Evolutionary conservation across 306 rosid species (phyloP).

Genomic region (Sindora glabra): DNA sequence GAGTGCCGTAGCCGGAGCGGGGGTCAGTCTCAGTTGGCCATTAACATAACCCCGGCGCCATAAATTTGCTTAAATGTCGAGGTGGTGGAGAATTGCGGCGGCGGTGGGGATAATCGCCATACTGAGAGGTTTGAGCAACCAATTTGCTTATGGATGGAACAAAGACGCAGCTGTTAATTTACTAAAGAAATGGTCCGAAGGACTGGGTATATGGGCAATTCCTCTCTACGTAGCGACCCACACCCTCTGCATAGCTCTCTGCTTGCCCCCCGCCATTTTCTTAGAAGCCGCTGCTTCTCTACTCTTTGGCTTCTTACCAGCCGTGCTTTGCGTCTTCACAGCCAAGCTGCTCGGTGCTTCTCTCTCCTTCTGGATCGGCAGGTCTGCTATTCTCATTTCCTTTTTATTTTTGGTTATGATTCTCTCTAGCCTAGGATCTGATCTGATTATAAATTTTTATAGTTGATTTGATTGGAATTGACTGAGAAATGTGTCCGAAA

Average conservation of each 20-base stretch:
- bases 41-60: too few relatives aligned
- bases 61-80: slow-evolving; percentile 6
- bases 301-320: slow-evolving; percentile 77
- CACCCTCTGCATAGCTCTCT: slow-evolving; percentile 65
- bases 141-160: slow-evolving; percentile 43
- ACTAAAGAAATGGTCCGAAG: slow-evolving; percentile 42
- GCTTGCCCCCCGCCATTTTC: slow-evolving; percentile 77
- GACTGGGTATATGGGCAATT: slow-evolving; percentile 80
- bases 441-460: neutral
- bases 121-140: slow-evolving; percentile 13
- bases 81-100: slow-evolving; percentile 51
- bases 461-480: neutral
- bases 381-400: slow-evolving; percentile 24
- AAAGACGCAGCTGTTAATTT: slow-evolving; percentile 38
- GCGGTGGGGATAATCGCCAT: slow-evolving; percentile 24
- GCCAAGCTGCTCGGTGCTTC: slow-evolving; percentile 92
- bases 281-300: slow-evolving; percentile 77
- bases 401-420: neutral
- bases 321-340: slow-evolving; percentile 64
- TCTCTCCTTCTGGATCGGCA: slow-evolving; percentile 80
- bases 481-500: neutral
- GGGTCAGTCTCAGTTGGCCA: too few relatives aligned
- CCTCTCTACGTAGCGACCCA: slow-evolving; percentile 64
- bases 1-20: too few relatives aligned
- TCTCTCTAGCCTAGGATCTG: neutral